Evolutionary conservation across 1,284 basidiomycete species (phyloP), one percentile per base, ranked within the genome.

Genomic region (Megacollybia platyphylla): DNA sequence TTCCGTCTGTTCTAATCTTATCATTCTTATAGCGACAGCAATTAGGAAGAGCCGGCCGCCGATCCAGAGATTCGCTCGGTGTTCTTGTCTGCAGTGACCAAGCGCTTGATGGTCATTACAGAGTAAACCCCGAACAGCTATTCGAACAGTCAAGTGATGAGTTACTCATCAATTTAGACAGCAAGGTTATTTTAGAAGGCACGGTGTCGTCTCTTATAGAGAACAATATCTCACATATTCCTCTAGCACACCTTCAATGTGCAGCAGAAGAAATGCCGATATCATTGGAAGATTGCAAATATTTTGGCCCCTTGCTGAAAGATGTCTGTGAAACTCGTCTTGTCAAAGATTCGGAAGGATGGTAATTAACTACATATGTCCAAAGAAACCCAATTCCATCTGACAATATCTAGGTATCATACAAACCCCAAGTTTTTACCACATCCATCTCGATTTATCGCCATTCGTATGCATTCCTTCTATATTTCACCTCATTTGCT

Each of bases 251-350:
- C 56, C 61, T 94, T 5, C 89, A 92, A 57, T 94, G 91, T 52
- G 91, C 90, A 4, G 87, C 79, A 0, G 68, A 81, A 45, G 90
- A 94, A 59, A 85, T 94, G 76, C 90, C 90, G 0, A 54, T 93
- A 29, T 75, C 73, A 9, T 49, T 60, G 0, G 75, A 76, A 17
- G 90, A 94, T 50, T 63, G 67, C 36, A 54, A 58, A 20, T 94
- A 83, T 60, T 94, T 93, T 55, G 90, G 87, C 5, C 65, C 65
- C 27, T 55, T 60, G 45, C 74, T 71, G 56, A 65, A 62, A 35
- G 68, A 69, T 47, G 57, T 78, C 42, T 88, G 72, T 56, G 73
- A 73, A 47, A 63, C 59, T 24, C 67, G 61, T 52, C 70, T 83
- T 29, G 60, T 55, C 39, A 75, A 61, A 60, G 89, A 78, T 61